phyloP scores from a whole-genome alignment of 768 basidiomycete species.

The Kwoniella sp. region DNA sequence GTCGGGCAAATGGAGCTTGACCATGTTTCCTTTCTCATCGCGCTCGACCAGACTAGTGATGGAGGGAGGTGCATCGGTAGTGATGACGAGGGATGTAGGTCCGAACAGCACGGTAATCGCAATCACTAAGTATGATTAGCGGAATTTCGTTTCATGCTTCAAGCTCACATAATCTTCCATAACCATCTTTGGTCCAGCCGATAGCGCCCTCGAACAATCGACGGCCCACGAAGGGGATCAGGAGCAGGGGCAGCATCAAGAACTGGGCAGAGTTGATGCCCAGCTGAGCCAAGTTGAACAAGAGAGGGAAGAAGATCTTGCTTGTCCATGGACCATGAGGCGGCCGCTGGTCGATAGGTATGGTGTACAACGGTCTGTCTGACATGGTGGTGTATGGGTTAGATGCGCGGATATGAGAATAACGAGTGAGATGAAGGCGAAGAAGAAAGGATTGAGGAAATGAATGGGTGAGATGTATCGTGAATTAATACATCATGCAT shows the following conservation, averaged over 20 bases:
- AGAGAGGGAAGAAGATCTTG: slow-evolving; percentile 45
- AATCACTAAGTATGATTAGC: slow-evolving; percentile 38
- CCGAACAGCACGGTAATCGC: slow-evolving; percentile 46
- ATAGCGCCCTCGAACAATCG: slow-evolving; percentile 70
- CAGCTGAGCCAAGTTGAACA: slow-evolving; percentile 67
- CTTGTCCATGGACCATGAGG: slow-evolving; percentile 37
- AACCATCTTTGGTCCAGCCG: slow-evolving; percentile 78
- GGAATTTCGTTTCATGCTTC: not conserved
- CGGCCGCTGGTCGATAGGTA: slow-evolving; percentile 54
- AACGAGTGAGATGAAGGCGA: not conserved
- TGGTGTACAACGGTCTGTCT: slow-evolving; percentile 45
- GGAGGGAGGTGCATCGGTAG: slow-evolving; percentile 45
- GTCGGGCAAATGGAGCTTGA: slow-evolving; percentile 69
- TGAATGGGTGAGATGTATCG: too few species aligned
- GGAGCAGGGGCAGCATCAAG: slow-evolving; percentile 68
- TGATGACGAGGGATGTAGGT: slow-evolving; percentile 46
- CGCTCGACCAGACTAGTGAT: slow-evolving; percentile 63
- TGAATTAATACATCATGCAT: too few species aligned
- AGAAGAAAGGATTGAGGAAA: not conserved
- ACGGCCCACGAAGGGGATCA: slow-evolving; percentile 62
- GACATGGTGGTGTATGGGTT: slow-evolving; percentile 5
- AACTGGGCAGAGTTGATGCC: slow-evolving; percentile 76
- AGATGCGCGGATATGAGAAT: not conserved
- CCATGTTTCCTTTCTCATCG: slow-evolving; percentile 63
- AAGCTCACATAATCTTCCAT: slow-evolving; percentile 66